A percentile compares a stretch with the other conserved stretches of the same genome.
Evolutionary conservation across 169 alveolate genomes (phyloP).

Genomic region (Besnoitia besnoiti): DNA sequence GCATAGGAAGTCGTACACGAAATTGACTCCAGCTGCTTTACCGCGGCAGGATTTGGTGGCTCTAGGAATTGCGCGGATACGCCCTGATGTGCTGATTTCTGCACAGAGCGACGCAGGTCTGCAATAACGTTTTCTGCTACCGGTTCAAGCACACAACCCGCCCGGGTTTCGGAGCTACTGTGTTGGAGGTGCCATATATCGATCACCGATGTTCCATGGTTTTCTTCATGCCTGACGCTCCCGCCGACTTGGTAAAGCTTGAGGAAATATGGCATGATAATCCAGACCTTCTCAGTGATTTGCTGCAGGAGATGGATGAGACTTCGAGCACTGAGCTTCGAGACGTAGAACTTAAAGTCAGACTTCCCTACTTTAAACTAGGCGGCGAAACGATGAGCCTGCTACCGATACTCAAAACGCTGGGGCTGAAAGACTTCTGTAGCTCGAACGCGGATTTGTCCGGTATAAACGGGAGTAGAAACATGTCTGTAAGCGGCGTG

Average conservation of each 20-base stretch:
- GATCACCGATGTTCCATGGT: neutral
- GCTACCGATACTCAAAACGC: neutral
- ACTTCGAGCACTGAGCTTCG: neutral
- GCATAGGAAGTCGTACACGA: too few relatives aligned
- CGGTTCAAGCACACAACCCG: neutral
- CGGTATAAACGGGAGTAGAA: slow-evolving; percentile 32
- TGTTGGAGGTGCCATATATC: neutral
- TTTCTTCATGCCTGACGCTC: slow-evolving; percentile 7
- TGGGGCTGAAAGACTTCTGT: neutral
- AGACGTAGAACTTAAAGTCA: slow-evolving; percentile 5
- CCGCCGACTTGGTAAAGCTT: neutral
- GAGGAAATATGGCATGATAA: neutral
- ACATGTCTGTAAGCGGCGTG: slow-evolving; percentile 6
- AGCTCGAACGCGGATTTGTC: slow-evolving; percentile 38
- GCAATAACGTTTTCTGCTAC: neutral
- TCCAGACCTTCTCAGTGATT: neutral
- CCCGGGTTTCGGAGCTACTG: neutral
- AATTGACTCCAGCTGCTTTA: too few relatives aligned
- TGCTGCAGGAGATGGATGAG: neutral
- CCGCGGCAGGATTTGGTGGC: too few relatives aligned
- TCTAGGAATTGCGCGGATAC: too few relatives aligned
- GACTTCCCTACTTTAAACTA: slow-evolving; percentile 7
- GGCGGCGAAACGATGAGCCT: neutral
- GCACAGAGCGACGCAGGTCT: neutral
- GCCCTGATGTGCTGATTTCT: too few relatives aligned